A percentile compares a stretch with the other conserved stretches of the same genome.
Evolutionary conservation across 108 stramenopile genomes (phyloP).

Genomic region (Cylindrotheca closterium): DNA sequence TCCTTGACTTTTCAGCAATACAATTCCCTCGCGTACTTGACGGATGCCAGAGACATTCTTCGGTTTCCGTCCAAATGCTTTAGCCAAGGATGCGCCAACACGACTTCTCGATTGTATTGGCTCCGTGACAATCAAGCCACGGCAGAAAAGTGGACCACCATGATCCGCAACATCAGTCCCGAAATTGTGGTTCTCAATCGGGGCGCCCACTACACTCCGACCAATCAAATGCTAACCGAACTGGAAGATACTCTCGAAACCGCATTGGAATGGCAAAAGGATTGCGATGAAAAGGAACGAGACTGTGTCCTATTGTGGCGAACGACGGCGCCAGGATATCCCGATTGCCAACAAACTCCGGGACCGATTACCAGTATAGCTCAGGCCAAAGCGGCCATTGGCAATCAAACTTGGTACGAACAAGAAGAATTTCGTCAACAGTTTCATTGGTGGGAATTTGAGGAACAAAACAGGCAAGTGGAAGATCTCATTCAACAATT

Average conservation of each 20-base stretch:
- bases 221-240: not conserved
- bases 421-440: not conserved
- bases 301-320: constrained; percentile 10
- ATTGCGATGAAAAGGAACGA: not conserved
- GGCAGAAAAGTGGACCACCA: not conserved
- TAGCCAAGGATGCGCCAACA: not conserved
- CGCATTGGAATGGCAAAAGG: constrained; percentile 8
- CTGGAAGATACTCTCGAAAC: constrained; percentile 4
- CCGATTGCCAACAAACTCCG: constrained; percentile 3
- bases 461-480: not conserved
- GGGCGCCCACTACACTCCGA: constrained; percentile 11
- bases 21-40: constrained; percentile 2
- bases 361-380: not conserved
- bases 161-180: not conserved
- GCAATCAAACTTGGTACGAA: not conserved
- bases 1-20: constrained; percentile 10
- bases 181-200: constrained; percentile 8
- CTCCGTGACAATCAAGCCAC: constrained; percentile 5
- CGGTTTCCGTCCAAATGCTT: not conserved
- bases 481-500: not conserved
- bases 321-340: constrained; percentile 15
- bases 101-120: constrained; percentile 3
- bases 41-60: not conserved
- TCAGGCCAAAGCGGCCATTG: not conserved
- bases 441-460: constrained; percentile 18